Conservation (phyloP, 2,329 filamentous ascomycete species). For the Penicillium capsulatum region DNA sequence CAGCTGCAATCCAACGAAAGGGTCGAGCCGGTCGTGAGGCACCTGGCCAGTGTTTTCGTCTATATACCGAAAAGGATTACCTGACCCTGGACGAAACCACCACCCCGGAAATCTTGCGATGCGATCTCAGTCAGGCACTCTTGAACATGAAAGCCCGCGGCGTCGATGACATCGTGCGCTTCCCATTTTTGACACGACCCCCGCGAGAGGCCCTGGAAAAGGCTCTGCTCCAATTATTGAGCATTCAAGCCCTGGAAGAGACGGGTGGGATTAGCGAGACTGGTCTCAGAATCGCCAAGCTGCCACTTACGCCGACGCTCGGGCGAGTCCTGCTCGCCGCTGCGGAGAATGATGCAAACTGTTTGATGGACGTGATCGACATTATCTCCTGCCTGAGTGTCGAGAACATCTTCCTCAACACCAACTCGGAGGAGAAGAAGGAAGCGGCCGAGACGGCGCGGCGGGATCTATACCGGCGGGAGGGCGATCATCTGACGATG, state of each 20-base stretch:
- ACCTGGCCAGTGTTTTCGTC: conserved; percentile 78
- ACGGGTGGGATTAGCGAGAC: conserved; percentile 67
- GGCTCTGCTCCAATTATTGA: conserved; percentile 73
- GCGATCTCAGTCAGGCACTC: conserved; percentile 79
- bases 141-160: conserved; percentile 92
- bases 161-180: conserved; percentile 72
- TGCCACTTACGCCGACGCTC: conserved; percentile 77
- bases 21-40: conserved; percentile 92
- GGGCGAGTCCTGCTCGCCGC: conserved; percentile 81
- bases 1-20: conserved; percentile 84
- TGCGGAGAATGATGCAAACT: conserved; percentile 64
- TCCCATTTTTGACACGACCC: conserved; percentile 81
- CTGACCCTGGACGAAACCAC: conserved; percentile 66
- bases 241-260: conserved; percentile 70
- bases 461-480: conserved; percentile 54
- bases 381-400: conserved; percentile 66
- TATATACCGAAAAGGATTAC: conserved; percentile 81
- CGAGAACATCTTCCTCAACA: conserved; percentile 60
- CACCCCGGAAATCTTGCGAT: conserved; percentile 82
- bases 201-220: conserved; percentile 73
- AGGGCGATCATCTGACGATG: conserved; percentile 62
- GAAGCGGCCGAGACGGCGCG: conserved; percentile 55
- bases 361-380: conserved; percentile 78
- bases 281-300: conserved; percentile 72
- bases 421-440: conserved; percentile 57